Evolutionary conservation across 1,284 basidiomycete species (phyloP), one percentile per base, ranked within the genome.

Genomic region (Malassezia sympodialis): DNA sequence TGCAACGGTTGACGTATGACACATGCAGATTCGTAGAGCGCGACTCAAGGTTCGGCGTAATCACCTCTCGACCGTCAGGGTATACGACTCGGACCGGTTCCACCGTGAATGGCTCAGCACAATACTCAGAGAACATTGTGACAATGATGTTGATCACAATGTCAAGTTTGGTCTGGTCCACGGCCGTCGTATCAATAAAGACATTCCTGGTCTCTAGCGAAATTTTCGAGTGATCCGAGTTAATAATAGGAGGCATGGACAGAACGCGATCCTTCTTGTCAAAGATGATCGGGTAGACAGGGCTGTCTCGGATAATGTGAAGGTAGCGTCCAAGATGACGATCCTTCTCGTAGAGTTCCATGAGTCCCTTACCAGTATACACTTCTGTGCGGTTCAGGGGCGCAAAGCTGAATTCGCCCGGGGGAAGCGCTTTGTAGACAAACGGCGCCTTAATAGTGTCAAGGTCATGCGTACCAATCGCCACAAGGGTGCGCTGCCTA

Each of bases 121-220:
- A 91, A 76, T 99, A 96, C 77, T 96, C 90, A 12, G 90, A 86
- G 78, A 99, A 99, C 93, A 96, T 96, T 39, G 88, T 86, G 6
- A 87, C 81, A 30, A 99, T 82, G 61, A 96, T 90, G 76, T 93
- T 94, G 51, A 90, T 83, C 49, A 96, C 94, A 61, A 96, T 90
- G 66, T 84, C 84, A 52, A 98, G 82, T 77, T 96, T 98, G 43
- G 93, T 96, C 76, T 90, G 83, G 75, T 99, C 94, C n/a, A 89
- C 93, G 7, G 90, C 93, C 6, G 94, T 98, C 43, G 90, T 83
- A 76, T 99, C 94, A 66, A 99, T 88, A 77, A 96, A 96, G 73
- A 98, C 80, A 76, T 98, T 96, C 56, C 81, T 83, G 12, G 94
- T 98, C 75, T 90, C 84, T 61, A 96, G 79, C 0, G 89, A 88